phyloP scores from a whole-genome alignment of 179 eudicot species.

The Amaranthus tricolor region DNA sequence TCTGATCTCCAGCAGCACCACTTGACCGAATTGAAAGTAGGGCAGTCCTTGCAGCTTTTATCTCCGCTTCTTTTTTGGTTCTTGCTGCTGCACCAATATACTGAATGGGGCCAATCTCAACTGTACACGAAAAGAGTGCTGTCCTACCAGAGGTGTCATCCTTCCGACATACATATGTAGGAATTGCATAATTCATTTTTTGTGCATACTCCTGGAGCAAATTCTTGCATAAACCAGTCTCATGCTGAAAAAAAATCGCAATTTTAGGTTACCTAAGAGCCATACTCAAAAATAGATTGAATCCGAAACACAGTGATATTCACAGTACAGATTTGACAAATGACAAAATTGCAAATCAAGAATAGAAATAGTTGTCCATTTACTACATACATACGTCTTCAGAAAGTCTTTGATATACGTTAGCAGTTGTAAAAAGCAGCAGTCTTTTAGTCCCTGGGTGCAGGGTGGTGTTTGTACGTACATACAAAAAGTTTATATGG shows the following conservation, averaged over 20 bases:
- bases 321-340: background rate
- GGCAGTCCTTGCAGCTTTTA: slow-evolving; percentile 94
- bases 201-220: slow-evolving; percentile 94
- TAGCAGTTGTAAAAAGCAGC: too few species aligned
- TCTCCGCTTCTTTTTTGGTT: slow-evolving; percentile 95
- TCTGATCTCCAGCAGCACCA: slow-evolving; percentile 19
- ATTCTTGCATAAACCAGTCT: slow-evolving; percentile 92
- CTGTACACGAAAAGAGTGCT: slow-evolving; percentile 50
- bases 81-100: slow-evolving; percentile 77
- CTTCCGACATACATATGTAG: slow-evolving; percentile 49
- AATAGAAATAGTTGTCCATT: too few species aligned
- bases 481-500: too few species aligned
- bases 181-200: slow-evolving; percentile 92
- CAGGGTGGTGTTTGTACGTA: too few species aligned
- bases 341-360: too few species aligned
- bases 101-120: slow-evolving; percentile 71
- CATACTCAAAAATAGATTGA: background rate
- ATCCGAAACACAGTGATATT: background rate
- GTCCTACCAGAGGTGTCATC: slow-evolving; percentile 35
- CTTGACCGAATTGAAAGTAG: slow-evolving; percentile 67
- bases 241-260: slow-evolving; percentile 53
- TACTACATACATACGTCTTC: too few species aligned
- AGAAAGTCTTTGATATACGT: too few species aligned
- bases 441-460: too few species aligned
- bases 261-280: background rate